These are phyloP conservation scores for Phytopythium oedochilum DNA, from an alignment of 352 stramenopile species.

Conservation along the genomic window DNA sequence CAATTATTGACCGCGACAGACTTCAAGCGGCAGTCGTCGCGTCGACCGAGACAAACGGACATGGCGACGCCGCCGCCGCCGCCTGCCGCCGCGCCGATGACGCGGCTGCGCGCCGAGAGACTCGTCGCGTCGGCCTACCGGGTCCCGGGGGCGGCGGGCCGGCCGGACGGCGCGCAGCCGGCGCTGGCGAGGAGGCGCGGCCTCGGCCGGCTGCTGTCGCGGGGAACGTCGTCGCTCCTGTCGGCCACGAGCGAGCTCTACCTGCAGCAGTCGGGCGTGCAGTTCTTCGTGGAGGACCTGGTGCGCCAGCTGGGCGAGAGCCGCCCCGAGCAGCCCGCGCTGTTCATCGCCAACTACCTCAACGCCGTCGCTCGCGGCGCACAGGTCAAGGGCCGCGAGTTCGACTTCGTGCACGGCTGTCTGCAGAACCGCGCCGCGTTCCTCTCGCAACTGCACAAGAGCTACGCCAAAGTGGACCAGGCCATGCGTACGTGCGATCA, in stretches of 20 bases:
- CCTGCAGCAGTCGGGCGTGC: slow-evolving; percentile 45
- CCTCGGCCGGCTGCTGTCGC: slow-evolving; percentile 14
- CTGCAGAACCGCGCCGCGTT: slow-evolving; percentile 52
- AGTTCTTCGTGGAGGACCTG: slow-evolving; percentile 54
- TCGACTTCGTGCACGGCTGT: slow-evolving; percentile 49
- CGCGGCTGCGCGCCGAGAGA: slow-evolving; percentile 36
- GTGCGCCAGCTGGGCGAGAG: slow-evolving; percentile 45
- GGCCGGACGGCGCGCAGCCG: not conserved
- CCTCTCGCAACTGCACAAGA: slow-evolving; percentile 33
- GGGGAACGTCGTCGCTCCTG: slow-evolving; percentile 8
- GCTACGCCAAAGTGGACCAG: slow-evolving; percentile 31
- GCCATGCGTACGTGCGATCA: slow-evolving; percentile 19
- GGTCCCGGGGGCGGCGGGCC: slow-evolving; percentile 10
- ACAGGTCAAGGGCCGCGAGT: slow-evolving; percentile 32
- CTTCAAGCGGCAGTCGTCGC: not conserved
- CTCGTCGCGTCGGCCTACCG: slow-evolving; percentile 34
- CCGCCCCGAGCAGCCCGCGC: slow-evolving; percentile 26
- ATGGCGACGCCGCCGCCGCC: not conserved
- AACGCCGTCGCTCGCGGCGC: slow-evolving; percentile 20
- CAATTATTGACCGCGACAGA: no score
- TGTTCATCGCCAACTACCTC: slow-evolving; percentile 48
- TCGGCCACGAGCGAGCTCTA: slow-evolving; percentile 30
- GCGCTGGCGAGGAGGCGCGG: slow-evolving; percentile 10
- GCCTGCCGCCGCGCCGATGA: slow-evolving; percentile 12
- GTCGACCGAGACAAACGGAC: not conserved